Evolutionary conservation across 768 basidiomycete species (phyloP), one percentile per base, ranked within the genome.

Genomic region (Collybiopsis confluens): DNA sequence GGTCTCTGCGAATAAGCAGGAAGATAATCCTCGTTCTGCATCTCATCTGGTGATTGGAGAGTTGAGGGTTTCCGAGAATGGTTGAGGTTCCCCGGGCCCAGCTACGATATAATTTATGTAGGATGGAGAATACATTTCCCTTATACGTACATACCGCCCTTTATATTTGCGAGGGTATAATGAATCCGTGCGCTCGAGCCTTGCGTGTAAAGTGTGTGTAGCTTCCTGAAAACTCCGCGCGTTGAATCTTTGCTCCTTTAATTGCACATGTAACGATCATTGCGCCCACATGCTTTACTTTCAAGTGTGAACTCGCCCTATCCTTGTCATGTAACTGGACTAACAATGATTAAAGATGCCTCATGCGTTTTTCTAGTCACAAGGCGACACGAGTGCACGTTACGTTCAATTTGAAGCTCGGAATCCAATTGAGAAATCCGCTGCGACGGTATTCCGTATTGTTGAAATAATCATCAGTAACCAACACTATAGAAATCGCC

Each of bases 201-300:
- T 35, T 37, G 30, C 33, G 47, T 23, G 23, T 20, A 35, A 13
- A n/a, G n/a, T n/a, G n/a, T n/a, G 15, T 36, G 23, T 41, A 52
- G 10, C 26, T 40, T 50, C 36, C 48, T 50, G 48, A 40, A 38
- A 51, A 26, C 47, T 52, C 50, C 50, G 50, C 37, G 50, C 38
- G 38, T 52, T 26, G n/a, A 42, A 33, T 23, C 48, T 50, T 24
- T 40, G n/a, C n/a, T n/a, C n/a, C n/a, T n/a, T n/a, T n/a, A n/a
- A n/a, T 21, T 52, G 50, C 50, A 52, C 50, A 52, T 52, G 50
- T 43, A 27, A n/a, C 50, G n/a, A 52, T 52, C 50, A 52, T 13
- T 35, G n/a, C 42, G 35, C 50, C 50, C 50, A 52, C 50, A 52
- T 52, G 50, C 50, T 52, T 42, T 24, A 18, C 27, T 6, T 40